These are phyloP conservation scores for Hypoxylon intermedium DNA, from an alignment of 495 filamentous ascomycete genomes.

Conservation along the genomic window DNA sequence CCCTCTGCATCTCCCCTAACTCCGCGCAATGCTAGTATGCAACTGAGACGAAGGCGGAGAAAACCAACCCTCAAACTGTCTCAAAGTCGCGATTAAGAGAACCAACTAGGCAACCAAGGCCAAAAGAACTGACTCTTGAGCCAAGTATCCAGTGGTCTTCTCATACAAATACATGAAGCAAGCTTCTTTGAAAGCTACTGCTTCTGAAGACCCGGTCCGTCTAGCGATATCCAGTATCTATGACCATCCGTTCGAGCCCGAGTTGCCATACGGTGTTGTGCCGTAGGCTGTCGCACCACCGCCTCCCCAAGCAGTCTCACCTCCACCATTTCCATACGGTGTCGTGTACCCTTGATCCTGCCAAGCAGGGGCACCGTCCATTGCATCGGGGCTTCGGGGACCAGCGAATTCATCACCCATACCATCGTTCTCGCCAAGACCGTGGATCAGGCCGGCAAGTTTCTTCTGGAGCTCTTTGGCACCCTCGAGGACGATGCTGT, in stretches of 20 bases:
- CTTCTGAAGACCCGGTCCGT: too few relatives aligned
- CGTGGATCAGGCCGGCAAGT: conserved; percentile 81
- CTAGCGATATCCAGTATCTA: too few relatives aligned
- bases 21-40: too few relatives aligned
- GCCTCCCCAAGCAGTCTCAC: conserved; percentile 70
- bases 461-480: conserved; percentile 91
- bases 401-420: conserved; percentile 64
- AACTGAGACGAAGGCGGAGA: too few relatives aligned
- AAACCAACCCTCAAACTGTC: too few relatives aligned
- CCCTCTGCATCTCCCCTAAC: conserved; percentile 30
- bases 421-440: conserved; percentile 64
- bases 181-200: too few relatives aligned
- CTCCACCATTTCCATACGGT: conserved; percentile 69
- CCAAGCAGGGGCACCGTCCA: conserved; percentile 61
- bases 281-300: conserved; percentile 66
- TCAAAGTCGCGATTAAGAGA: too few relatives aligned
- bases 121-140: too few relatives aligned
- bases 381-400: conserved; percentile 65
- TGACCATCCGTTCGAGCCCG: conserved; percentile 21
- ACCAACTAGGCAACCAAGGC: too few relatives aligned
- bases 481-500: conserved; percentile 84
- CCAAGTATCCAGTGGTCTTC: too few relatives aligned
- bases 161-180: too few relatives aligned
- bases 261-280: conserved; percentile 66
- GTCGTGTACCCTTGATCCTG: conserved; percentile 76